Percentiles rank a stretch among this genome's conserved stretches.
phyloP scores from a whole-genome alignment of 2,329 filamentous ascomycete genomes.

The Nemania serpens region DNA sequence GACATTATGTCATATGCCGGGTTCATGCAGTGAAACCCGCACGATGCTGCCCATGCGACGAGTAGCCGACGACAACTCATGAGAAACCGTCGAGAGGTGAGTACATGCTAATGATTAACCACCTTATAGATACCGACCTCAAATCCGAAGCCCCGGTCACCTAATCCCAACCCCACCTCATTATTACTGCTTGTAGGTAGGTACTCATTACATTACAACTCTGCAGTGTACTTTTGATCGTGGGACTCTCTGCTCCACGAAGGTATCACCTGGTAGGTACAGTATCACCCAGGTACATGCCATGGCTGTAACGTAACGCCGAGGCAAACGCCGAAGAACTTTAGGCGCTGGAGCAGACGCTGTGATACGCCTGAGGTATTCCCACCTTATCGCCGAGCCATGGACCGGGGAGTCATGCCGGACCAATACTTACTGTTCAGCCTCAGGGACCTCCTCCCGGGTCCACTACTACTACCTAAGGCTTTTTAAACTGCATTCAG shows the following conservation, averaged over 20 bases:
- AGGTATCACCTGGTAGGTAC: background rate
- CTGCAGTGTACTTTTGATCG: slow-evolving; percentile 19
- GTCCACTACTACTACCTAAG: no score
- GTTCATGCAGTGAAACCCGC: slow-evolving; percentile 10
- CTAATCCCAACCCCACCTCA: slow-evolving; percentile 10
- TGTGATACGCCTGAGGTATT: slow-evolving; percentile 4
- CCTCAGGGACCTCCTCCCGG: slow-evolving; percentile 1
- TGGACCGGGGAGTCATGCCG: background rate
- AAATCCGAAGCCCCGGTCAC: background rate
- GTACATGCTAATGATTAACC: background rate
- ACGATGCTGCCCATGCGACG: background rate
- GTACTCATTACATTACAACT: slow-evolving; percentile 6
- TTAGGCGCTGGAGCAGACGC: background rate
- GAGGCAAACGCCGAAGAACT: background rate
- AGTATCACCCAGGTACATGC: no score
- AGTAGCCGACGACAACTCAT: background rate
- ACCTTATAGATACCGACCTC: background rate
- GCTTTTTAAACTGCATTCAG: no score
- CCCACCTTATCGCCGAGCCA: slow-evolving; percentile 5
- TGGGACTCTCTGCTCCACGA: background rate
- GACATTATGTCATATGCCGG: background rate
- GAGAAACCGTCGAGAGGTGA: no score
- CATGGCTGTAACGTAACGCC: no score
- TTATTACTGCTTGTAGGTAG: no score
- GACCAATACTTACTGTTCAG: slow-evolving; percentile 13